Percentiles rank a stretch among this genome's conserved stretches.
Conservation (phyloP, 495 filamentous ascomycete species). For the Aspergillus sclerotiicarbonarius region DNA sequence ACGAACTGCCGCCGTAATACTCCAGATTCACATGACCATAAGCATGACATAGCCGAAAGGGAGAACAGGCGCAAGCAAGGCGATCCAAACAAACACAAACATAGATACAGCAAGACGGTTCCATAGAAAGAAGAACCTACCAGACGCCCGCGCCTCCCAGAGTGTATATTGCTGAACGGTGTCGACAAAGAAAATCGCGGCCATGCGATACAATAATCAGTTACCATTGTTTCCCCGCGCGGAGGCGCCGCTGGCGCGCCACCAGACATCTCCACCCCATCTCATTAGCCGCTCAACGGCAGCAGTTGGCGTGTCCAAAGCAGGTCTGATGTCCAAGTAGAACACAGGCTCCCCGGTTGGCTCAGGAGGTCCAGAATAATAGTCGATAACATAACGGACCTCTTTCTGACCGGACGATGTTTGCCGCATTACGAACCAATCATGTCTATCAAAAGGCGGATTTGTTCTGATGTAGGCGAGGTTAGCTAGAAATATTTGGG, state of each 20-base stretch:
- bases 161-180: conserved; percentile 9
- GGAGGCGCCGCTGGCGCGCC: conserved; percentile 74
- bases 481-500: background rate
- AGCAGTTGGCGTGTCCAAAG: conserved; percentile 75
- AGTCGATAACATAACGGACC: conserved; percentile 95
- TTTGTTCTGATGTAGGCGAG: conserved; percentile 51
- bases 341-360: conserved; percentile 92
- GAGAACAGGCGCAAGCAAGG: background rate
- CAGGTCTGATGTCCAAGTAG: conserved; percentile 94
- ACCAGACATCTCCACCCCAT: conserved; percentile 95
- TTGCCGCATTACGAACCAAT: conserved; percentile 85
- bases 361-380: conserved; percentile 86
- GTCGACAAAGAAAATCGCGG: background rate
- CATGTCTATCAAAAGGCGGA: conserved; percentile 95
- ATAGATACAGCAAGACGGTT: background rate
- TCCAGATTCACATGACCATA: background rate
- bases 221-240: conserved; percentile 44
- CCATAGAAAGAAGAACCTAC: conserved; percentile 3
- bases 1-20: conserved; percentile 1
- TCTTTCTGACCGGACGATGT: conserved; percentile 63
- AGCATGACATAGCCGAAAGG: background rate
- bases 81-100: background rate
- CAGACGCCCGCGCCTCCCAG: conserved; percentile 30
- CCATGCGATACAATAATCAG: conserved; percentile 2
- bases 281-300: conserved; percentile 80